Conservation (phyloP, 2,329 filamentous ascomycete species). For the Ilyonectria mors-panacis region DNA sequence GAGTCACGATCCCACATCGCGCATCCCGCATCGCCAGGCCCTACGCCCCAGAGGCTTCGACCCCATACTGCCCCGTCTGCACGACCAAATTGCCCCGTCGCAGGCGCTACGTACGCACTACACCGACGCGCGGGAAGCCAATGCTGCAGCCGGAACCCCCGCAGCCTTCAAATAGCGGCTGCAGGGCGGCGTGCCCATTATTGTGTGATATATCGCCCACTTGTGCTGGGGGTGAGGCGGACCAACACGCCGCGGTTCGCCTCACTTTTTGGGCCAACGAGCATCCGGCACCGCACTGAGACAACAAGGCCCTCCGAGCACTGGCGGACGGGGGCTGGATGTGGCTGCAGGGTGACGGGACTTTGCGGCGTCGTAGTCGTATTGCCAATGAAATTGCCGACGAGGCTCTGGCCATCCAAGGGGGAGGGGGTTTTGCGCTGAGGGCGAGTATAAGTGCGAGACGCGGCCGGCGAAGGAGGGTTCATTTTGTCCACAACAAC, state of each 20-base stretch:
- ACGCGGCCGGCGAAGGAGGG: neutral
- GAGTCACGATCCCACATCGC: neutral
- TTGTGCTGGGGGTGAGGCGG: neutral
- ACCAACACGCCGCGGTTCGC: neutral
- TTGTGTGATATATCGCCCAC: neutral
- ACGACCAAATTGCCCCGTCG: neutral
- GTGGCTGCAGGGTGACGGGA: neutral
- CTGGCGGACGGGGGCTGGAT: neutral
- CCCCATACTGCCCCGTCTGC: neutral
- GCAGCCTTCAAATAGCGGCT: neutral
- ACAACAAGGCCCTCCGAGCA: neutral
- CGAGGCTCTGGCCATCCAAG: neutral
- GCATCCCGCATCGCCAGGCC: neutral
- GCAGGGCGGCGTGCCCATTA: neutral
- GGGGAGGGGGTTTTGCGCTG: neutral
- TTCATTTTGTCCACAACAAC: neutral
- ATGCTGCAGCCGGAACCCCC: neutral
- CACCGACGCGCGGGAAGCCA: neutral
- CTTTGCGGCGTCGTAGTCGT: neutral
- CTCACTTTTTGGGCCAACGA: constrained; percentile 11
- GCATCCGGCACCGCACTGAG: neutral
- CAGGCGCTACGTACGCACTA: neutral
- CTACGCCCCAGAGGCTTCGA: neutral
- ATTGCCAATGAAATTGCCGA: neutral
- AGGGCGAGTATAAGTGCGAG: constrained; percentile 2